phyloP scores from a whole-genome alignment of 2,329 filamentous ascomycete species.

The Paraphaeosphaeria sporulosa region DNA sequence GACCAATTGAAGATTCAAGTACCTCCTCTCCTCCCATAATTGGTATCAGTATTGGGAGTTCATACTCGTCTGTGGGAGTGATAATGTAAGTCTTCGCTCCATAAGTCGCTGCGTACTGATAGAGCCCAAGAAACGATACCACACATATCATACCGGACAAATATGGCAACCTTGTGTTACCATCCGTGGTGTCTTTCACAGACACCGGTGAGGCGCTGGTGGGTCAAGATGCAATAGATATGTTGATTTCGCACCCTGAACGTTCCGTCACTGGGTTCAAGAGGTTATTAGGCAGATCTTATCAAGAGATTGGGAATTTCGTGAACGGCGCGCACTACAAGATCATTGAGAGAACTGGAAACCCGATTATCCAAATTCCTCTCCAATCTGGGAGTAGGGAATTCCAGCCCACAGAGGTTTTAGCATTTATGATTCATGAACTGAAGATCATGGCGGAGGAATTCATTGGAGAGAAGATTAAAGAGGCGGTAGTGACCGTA shows the following conservation, averaged over 20 bases:
- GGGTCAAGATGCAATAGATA: not conserved
- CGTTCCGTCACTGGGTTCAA: not conserved
- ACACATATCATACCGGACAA: not conserved
- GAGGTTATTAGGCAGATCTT: not conserved
- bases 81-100: too few relatives aligned
- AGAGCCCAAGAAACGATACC: too few relatives aligned
- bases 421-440: constrained; percentile 71
- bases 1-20: not conserved
- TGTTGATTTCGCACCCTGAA: not conserved
- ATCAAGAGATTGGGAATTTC: not conserved
- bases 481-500: constrained; percentile 89
- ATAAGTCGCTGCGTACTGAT: not conserved
- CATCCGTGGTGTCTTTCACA: not conserved
- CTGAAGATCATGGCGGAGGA: constrained; percentile 84
- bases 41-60: not conserved
- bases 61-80: not conserved
- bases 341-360: constrained; percentile 69
- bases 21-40: not conserved
- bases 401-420: constrained; percentile 82
- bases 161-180: not conserved
- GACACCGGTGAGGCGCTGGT: not conserved
- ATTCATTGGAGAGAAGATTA: constrained; percentile 82
- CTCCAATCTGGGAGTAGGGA: constrained; percentile 34
- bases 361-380: too few relatives aligned
- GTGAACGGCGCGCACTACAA: not conserved